Percentiles rank a stretch among this genome's conserved stretches.
Conservation (phyloP, 192 early-diverging fungal genomes). For the Backusella parvicylindrica region DNA sequence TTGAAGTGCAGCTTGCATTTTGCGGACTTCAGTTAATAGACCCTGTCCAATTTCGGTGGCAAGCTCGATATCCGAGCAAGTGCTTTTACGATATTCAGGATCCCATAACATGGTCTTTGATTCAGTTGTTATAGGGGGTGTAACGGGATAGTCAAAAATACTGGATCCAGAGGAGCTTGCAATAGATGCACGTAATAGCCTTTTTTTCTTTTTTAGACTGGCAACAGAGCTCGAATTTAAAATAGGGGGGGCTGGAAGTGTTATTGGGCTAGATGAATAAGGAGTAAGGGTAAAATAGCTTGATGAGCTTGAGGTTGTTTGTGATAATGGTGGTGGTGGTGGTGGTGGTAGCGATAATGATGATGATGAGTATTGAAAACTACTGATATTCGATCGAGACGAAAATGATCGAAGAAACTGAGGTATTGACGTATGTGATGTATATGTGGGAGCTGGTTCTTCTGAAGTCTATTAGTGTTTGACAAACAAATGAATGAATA, state of each 20-base stretch:
- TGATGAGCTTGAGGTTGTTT: neutral
- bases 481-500: neutral
- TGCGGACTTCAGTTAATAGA: slow-evolving; percentile 31
- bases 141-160: neutral
- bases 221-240: slow-evolving; percentile 3
- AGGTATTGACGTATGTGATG: neutral
- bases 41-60: slow-evolving; percentile 37
- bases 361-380: neutral
- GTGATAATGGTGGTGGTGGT: neutral
- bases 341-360: neutral
- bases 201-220: slow-evolving; percentile 6
- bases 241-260: slow-evolving; percentile 3
- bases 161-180: neutral
- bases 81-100: slow-evolving; percentile 8
- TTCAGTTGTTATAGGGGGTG: neutral
- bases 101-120: slow-evolving; percentile 13
- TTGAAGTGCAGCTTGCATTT: slow-evolving; percentile 30
- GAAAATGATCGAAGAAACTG: neutral
- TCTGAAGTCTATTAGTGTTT: neutral
- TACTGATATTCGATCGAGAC: neutral
- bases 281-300: neutral
- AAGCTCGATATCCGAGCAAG: slow-evolving; percentile 31
- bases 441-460: neutral
- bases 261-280: slow-evolving; percentile 1
- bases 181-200: neutral